phyloP scores from a whole-genome alignment of 345 rosid genomes.

The Excoecaria agallocha region DNA sequence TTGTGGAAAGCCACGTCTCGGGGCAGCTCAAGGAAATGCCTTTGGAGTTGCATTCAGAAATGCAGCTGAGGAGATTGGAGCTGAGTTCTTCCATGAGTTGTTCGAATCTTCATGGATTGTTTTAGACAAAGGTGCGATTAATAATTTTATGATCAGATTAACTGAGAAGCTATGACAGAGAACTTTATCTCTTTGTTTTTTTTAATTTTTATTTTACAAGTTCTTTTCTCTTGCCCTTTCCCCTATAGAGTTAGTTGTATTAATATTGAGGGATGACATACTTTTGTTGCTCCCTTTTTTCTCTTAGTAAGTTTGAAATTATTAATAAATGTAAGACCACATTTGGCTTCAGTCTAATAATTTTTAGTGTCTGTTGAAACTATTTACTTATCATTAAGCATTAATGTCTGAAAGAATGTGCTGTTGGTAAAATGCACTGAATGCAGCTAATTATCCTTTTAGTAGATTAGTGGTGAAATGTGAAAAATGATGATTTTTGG shows the following conservation, averaged over 20 bases:
- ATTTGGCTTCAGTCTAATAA: conserved; percentile 1
- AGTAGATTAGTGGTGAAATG: neutral
- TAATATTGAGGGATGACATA: neutral
- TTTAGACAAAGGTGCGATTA: conserved; percentile 66
- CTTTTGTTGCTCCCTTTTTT: neutral
- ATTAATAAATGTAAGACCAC: conserved; percentile 14
- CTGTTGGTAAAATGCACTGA: neutral
- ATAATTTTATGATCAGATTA: conserved; percentile 81
- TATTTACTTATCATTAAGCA: neutral
- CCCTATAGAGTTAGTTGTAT: neutral
- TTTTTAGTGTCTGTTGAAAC: neutral
- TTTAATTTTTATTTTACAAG: neutral
- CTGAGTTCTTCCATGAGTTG: conserved; percentile 86
- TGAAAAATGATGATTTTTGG: neutral
- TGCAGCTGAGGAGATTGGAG: conserved; percentile 77
- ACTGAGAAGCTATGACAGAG: conserved; percentile 69
- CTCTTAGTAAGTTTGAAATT: neutral
- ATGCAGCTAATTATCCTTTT: neutral
- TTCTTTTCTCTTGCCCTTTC: neutral
- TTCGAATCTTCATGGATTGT: conserved; percentile 98
- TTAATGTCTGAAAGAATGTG: neutral
- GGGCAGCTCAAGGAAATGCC: conserved; percentile 87
- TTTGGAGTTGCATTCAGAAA: conserved; percentile 85
- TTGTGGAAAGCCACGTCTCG: conserved; percentile 88
- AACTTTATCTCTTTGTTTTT: neutral